phyloP scores from a whole-genome alignment of 306 rosid genomes.

The Prunus mongolica region DNA sequence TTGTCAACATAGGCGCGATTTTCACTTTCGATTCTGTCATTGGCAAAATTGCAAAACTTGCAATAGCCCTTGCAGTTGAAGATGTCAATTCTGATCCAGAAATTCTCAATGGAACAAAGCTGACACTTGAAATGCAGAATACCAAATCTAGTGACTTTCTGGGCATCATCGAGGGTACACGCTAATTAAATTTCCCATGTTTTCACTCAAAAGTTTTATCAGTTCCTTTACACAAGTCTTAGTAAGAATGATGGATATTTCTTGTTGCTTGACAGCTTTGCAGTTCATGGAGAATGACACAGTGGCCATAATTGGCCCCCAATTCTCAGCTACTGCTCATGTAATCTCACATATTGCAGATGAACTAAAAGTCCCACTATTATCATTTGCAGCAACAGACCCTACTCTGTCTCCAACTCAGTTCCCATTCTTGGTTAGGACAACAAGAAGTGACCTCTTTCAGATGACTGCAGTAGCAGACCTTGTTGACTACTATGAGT shows the following conservation, averaged over 20 bases:
- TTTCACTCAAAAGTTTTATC: neutral
- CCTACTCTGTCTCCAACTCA: constrained; percentile 14
- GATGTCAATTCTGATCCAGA: constrained; percentile 42
- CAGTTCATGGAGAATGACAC: constrained; percentile 49
- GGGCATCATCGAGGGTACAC: constrained; percentile 50
- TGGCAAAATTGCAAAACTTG: constrained; percentile 53
- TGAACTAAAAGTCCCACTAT: constrained; percentile 50
- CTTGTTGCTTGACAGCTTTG: constrained; percentile 25
- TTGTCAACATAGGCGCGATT: constrained; percentile 50
- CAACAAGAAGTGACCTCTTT: constrained; percentile 18
- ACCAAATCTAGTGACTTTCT: constrained; percentile 48
- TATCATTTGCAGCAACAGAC: constrained; percentile 49
- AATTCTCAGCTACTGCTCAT: constrained; percentile 48
- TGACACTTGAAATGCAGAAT: constrained; percentile 38
- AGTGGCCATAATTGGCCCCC: constrained; percentile 57
- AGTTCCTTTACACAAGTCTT: neutral
- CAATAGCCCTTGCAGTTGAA: constrained; percentile 44
- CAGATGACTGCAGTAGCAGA: constrained; percentile 30
- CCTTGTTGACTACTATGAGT: constrained; percentile 21
- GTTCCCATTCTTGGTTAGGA: constrained; percentile 31
- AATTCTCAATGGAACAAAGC: constrained; percentile 40
- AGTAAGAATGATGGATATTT: neutral
- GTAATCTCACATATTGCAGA: constrained; percentile 49
- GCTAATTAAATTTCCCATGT: neutral
- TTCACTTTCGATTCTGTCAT: constrained; percentile 42